Evolutionary conservation across 495 filamentous ascomycete species (phyloP), one percentile per base, ranked within the genome.

Genomic region (Mytilinidion resinicola): DNA sequence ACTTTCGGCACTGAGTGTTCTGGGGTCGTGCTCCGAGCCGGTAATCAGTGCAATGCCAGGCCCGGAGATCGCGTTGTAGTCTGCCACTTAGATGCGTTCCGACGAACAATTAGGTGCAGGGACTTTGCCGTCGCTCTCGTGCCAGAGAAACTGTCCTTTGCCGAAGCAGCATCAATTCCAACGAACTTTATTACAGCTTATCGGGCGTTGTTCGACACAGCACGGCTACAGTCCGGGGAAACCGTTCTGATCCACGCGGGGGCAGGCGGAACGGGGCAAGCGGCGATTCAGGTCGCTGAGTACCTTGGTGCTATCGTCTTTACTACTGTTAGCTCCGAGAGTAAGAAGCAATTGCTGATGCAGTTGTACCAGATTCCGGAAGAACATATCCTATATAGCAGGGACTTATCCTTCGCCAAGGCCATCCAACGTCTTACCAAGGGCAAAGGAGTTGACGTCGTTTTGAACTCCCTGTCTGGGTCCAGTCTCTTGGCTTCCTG

Each of bases 1-100:
- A 3, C 25, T 9, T 38, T 41, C 20, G 59, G 59, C 8, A 36
- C 25, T 35, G 59, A 61, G 34, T 19, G n/a, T 33, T 12, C 47
- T 50, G 54, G 60, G 3, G 33, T 62, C 14, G 55, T 57, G 21
- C 46, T 49, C 3, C 35, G 50, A 9, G 51, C 58, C 11, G 50
- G 50, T 14, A 9, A 7, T 3, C 17, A 14, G 34, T 72, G 64
- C 11, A 47, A 65, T 0, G 75, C 80, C 69, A 73, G 73, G 35
- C 39, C 48, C 41, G 62, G 62, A 12, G 62, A 62, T 39, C 33
- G 59, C 3, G 72, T 78, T 9, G 9, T 72, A 25, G 74, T 6
- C 49, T 25, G 60, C 65, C 38, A 57, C 21, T 20, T 25, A 52
- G 50, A 52, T 15, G 19, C 14, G 25, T 14, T 35, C 37, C 25